Percentiles rank a stretch among this genome's conserved stretches.
Evolutionary conservation across 345 rosid species (phyloP).

Genomic region (Melaleuca quinquenervia): DNA sequence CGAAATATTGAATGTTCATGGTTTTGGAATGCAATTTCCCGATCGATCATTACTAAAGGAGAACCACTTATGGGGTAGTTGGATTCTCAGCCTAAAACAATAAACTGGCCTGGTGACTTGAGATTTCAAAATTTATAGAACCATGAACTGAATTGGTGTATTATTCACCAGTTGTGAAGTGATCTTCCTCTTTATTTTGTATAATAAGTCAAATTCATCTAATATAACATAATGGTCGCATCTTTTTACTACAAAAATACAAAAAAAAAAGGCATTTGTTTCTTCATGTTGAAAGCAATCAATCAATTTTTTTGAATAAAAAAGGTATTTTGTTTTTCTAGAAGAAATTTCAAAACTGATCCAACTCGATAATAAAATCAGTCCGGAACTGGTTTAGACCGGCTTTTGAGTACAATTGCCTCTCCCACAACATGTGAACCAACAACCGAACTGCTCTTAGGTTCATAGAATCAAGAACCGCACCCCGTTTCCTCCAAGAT

Average conservation of each 20-base stretch:
- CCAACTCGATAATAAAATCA: not conserved
- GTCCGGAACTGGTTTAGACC: rapidly evolving
- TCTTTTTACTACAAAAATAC: rapidly evolving
- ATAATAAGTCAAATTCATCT: not conserved
- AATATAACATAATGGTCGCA: not conserved
- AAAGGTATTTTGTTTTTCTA: not conserved
- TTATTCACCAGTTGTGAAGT: too few relatives aligned
- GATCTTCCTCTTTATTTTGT: not conserved
- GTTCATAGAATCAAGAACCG: rapidly evolving
- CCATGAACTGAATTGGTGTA: rapidly evolving
- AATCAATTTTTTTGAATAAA: not conserved
- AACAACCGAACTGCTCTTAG: too few relatives aligned
- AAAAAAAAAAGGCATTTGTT: not conserved
- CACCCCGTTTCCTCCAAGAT: not conserved
- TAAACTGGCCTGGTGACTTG: too few relatives aligned
- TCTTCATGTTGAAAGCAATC: not conserved
- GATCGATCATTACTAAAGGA: rapidly evolving
- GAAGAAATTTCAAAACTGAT: rapidly evolving
- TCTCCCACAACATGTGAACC: not conserved
- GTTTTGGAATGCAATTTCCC: not conserved
- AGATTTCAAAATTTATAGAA: not conserved
- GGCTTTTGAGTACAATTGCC: rapidly evolving
- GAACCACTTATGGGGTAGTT: not conserved
- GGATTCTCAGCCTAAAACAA: not conserved
- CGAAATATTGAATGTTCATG: rapidly evolving